These are phyloP conservation scores for Fusarium succisae DNA, from an alignment of 2,329 filamentous ascomycete genomes.

Conservation along the genomic window DNA sequence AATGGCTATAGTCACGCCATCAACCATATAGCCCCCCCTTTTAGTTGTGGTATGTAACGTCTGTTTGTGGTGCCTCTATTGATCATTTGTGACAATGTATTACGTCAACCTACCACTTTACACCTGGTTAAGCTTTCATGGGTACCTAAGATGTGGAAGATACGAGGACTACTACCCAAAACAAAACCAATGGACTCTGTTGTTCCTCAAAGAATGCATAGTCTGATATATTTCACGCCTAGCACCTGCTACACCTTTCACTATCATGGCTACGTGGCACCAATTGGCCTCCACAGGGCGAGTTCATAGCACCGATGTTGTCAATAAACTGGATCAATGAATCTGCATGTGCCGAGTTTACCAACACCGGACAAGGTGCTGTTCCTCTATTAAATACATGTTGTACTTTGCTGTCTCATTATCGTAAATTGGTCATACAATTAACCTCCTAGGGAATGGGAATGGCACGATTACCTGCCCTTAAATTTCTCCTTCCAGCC, in stretches of 20 bases:
- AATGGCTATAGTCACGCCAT: not conserved
- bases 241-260: not conserved
- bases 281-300: not conserved
- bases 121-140: not conserved
- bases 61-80: not conserved
- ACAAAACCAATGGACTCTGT: not conserved
- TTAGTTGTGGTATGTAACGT: not conserved
- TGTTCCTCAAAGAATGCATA: not conserved
- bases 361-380: not conserved
- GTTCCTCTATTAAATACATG: not conserved
- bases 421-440: not conserved
- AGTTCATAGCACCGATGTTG: not conserved
- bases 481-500: constrained; percentile 72
- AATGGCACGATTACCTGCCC: constrained; percentile 55
- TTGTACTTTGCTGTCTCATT: not conserved
- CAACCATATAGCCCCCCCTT: not conserved
- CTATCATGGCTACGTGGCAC: constrained; percentile 17
- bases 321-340: not conserved
- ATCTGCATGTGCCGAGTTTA: not conserved
- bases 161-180: not conserved
- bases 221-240: not conserved
- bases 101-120: not conserved
- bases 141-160: not conserved
- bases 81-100: not conserved
- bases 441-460: not conserved